Base-by-base conservation (phyloP, 129 eudicot genomes). In the Cynara cardunculus region DNA sequence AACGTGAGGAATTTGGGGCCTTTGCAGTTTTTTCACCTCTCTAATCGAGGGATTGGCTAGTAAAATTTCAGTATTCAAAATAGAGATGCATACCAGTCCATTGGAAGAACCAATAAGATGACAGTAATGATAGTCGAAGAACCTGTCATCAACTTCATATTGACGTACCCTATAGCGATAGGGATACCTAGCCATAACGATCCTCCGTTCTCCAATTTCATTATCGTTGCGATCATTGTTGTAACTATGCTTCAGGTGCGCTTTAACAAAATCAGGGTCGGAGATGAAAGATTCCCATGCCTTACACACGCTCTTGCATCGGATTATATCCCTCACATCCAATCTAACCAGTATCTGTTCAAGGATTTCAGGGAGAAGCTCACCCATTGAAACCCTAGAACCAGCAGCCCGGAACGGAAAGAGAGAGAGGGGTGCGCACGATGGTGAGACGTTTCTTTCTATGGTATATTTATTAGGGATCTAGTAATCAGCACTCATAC, bases 261-360 rank as follows among this genome's bases (percentile, higher is more conserved):
- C 34, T 18, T 72, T 62, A 61, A 32, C 9, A 46, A 80, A 80
- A 35, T 13, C 1, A 9, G 69, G 25, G 10, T 30, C 56, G 7
- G 84, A 81, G 34, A 81, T 74, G 24, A 81, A 41, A 66, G 46
- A 25, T 39, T 18, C 13, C 84, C 80, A 81, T 0, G 21, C 22
- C 74, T 74, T 73, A 28, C 80, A 73, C 12, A 81, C 75, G 16
- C 69, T 44, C 34, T 81, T 81, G 84, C 84, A 81, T 27, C 69
- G 75, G 74, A 81, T 65, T 25, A 81, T 39, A 81, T 74, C 84
- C 68, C 19, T 66, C 35, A 74, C 69, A 69, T 44, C 46, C 74
- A 81, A 73, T 74, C 84, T 65, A n/a, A 64, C 22, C 26, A 81
- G 80, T 41, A 81, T 81, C 6, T 64, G 34, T 62, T 28, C 35